A percentile compares a stretch with the other conserved stretches of the same genome.
Conservation (phyloP, 2,329 filamentous ascomycete species). For the Cladophialophora yegresii region DNA sequence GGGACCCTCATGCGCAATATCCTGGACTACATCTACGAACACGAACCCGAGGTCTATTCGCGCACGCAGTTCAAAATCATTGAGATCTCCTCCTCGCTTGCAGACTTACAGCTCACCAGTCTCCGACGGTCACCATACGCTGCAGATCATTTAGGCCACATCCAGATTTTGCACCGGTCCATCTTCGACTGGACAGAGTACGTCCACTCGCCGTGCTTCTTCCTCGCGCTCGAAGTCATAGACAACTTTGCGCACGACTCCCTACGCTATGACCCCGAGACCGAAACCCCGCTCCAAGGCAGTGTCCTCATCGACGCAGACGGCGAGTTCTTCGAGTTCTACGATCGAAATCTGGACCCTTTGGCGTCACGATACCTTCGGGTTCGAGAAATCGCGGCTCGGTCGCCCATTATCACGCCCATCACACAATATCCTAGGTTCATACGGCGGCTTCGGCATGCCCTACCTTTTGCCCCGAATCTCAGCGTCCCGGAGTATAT, state of each 20-base stretch:
- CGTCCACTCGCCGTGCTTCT: slow-evolving; percentile 93
- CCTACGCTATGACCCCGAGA: slow-evolving; percentile 82
- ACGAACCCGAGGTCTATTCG: slow-evolving; percentile 88
- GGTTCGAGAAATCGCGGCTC: slow-evolving; percentile 73
- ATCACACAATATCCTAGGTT: slow-evolving; percentile 52
- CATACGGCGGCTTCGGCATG: slow-evolving; percentile 63
- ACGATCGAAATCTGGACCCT: slow-evolving; percentile 76
- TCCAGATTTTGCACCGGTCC: slow-evolving; percentile 91
- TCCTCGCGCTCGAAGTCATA: slow-evolving; percentile 95
- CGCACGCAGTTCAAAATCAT: slow-evolving; percentile 94
- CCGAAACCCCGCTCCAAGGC: slow-evolving; percentile 81
- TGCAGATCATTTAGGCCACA: slow-evolving; percentile 76
- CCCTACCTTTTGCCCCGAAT: slow-evolving; percentile 71
- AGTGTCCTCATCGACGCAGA: slow-evolving; percentile 79
- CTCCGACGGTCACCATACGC: slow-evolving; percentile 66
- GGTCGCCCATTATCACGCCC: slow-evolving; percentile 48
- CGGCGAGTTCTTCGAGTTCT: slow-evolving; percentile 95
- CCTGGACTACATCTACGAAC: slow-evolving; percentile 88
- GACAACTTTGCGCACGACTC: slow-evolving; percentile 97
- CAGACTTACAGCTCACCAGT: slow-evolving; percentile 70
- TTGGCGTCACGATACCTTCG: slow-evolving; percentile 79
- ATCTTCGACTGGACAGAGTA: slow-evolving; percentile 91
- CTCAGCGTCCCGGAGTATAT: slow-evolving; percentile 87
- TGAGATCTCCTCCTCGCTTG: slow-evolving; percentile 84
- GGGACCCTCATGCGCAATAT: slow-evolving; percentile 98